Percentiles rank a stretch among this genome's conserved stretches.
Conservation (phyloP, 2,329 filamentous ascomycete species). For the Arthrocladium fulminans region DNA sequence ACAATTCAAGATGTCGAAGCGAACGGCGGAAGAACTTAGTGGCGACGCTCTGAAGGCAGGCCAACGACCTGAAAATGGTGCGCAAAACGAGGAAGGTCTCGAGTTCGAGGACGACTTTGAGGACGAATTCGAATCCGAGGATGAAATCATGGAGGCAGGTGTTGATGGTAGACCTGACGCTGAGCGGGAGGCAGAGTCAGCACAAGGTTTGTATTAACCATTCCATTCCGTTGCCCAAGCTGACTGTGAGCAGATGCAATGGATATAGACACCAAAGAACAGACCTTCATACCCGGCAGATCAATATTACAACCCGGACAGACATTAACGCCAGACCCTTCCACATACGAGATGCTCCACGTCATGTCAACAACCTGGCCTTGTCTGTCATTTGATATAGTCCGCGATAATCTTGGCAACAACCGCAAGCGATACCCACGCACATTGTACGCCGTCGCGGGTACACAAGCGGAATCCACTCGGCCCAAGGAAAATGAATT, state of each 20-base stretch:
- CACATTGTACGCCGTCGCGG: conserved; percentile 88
- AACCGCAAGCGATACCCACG: conserved; percentile 88
- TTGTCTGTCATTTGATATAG: conserved; percentile 88
- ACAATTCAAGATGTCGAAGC: conserved; percentile 49
- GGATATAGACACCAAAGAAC: conserved; percentile 71
- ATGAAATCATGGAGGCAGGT: conserved; percentile 89
- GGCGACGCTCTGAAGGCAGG: conserved; percentile 52
- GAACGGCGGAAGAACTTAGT: conserved; percentile 46
- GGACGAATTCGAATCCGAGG: conserved; percentile 88
- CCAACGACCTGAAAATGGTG: conserved; percentile 46
- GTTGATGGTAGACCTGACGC: conserved; percentile 88
- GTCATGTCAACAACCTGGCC: conserved; percentile 91
- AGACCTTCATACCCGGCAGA: conserved; percentile 90
- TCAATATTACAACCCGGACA: conserved; percentile 86
- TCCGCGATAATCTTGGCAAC: conserved; percentile 77
- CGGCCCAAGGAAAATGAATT: conserved; percentile 80
- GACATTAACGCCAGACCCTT: conserved; percentile 79
- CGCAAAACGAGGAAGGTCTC: conserved; percentile 43
- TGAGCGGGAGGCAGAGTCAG: conserved; percentile 84
- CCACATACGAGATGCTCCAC: conserved; percentile 98
- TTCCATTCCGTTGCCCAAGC: conserved; percentile 12
- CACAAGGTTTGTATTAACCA: conserved; percentile 37
- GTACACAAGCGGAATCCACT: conserved; percentile 76
- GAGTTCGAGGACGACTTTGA: conserved; percentile 71
- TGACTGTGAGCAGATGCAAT: conserved; percentile 54